Base-by-base conservation (phyloP, 495 filamentous ascomycete genomes). In the Penicillium flavigenum region DNA sequence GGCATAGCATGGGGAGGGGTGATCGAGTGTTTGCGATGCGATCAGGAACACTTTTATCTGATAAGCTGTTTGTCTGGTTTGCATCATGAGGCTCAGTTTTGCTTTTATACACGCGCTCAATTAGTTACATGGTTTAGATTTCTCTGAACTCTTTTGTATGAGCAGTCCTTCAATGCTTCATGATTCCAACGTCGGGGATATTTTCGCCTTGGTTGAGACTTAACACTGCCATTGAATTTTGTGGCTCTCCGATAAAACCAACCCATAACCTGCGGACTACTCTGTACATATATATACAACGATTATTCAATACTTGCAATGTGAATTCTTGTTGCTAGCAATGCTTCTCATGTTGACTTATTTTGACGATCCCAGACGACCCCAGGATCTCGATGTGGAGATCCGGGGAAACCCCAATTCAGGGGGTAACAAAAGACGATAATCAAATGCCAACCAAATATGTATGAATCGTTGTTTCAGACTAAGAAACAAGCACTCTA, bases 61-160 rank as follows among this genome's bases (percentile, higher is more conserved):
- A 63, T 65, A 65, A 65, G 63, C 12, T 61, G 65, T 68, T 68
- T 68, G 65, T 45, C 12, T 56, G 48, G 63, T 68, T 68, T 68
- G 65, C 65, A 67, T 53, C 10, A 3, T 10, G 44, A 27, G 47
- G 47, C 47, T 50, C 27, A 12, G n/a, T 39, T 49, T 4, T 7
- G 11, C 11, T 50, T 17, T 50, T n/a, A 34, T 34, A 34, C 31
- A 34, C 22, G 31, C 44, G 14, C 19, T 24, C 11, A 26, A 6
- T 5, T 26, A 26, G 8, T 17, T 36, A 39, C n/a, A n/a, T n/a
- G 5, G 14, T n/a, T 38, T 7, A 5, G 14, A 38, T n/a, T 6
- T n/a, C 2, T 38, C 3, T 39, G 16, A 3, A 39, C 36, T 39
- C 7, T 3, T 17, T 39, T 17, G 36, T 17, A 39, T 39, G n/a